Evolutionary conservation across 257 asterid species (phyloP), one percentile per base, ranked within the genome.

Genomic region (Ballota nigra): DNA sequence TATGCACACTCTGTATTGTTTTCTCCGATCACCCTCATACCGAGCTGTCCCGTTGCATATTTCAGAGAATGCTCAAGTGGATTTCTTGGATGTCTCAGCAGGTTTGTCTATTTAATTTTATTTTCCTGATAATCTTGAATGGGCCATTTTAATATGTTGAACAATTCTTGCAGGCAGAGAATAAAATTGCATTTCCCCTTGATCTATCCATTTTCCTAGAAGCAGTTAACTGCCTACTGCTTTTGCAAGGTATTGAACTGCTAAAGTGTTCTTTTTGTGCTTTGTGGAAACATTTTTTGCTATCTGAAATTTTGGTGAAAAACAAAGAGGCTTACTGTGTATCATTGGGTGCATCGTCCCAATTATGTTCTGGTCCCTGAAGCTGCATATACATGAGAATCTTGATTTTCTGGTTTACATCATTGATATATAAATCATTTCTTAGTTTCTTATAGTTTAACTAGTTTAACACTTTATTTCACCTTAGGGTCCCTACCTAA

Each of bases 11-110:
- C 59, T 86, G 95, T 78, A 86, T 88, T 78, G 85, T 85, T 60
- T 91, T 88, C 71, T 87, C 90, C 40, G 85, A 87, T 70, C 77
- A 78, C 78, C 96, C 92, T 60, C 84, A 80, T 64, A 71, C 80
- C 19, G 82, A 79, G 75, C 85, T 89, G 76, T 83, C 92, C 11
- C 60, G 70, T 72, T 19, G 70, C 68, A 80, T 87, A 79, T 85
- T 84, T 72, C 88, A 62, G 84, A 82, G 75, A 79, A 86, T 89
- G 85, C 29, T 73, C 70, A 78, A 80, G 75, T 94, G 99, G 99
- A 82, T 89, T 58, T 83, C 78, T 69, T 94, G 99, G 99, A 76
- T 94, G 76, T 69, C 56, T 75, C 90, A 84, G 80, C 95, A 91
- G 97, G 99, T 91, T 78, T 71, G 81, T 26, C 63, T 71, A 71